Base-by-base conservation (phyloP, 192 early-diverging fungal species). In the Oehlia diaphana region DNA sequence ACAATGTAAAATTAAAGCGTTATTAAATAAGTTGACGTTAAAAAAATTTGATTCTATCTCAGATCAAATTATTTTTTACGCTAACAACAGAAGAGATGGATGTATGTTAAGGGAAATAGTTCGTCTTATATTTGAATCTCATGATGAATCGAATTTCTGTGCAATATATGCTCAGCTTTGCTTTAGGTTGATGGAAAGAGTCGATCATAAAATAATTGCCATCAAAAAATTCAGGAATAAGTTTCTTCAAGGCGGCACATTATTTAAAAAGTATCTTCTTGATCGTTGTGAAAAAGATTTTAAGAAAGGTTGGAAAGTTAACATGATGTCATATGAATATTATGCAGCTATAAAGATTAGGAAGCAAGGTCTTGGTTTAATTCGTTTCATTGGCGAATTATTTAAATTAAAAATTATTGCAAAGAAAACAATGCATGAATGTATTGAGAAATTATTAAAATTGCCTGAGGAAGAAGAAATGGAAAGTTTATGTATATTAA, bases 201-300 rank as follows among this genome's bases (percentile, higher is more conserved):
- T 91, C 76, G 83, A 87, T 66, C 67, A 58, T 9, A 87, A 93
- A 8, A 88, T 90, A 49, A 82, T 84, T 62, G 93, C 78, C 67
- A 90, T 91, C 67, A 91, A 91, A 65, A 81, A 83, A 19, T 82
- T 84, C 58, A 85, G 88, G 80, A 90, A 89, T 68, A 84, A 87
- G 53, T 78, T 74, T n/a, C 79, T 91, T 42, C 65, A 82, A 12
- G 91, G 92, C 76, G 89, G 88, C 26, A 87, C 84, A 78, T 85
- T 94, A 28, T 98, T 99, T 91, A 95, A 97, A 83, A 92, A 94
- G 68, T 92, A 95, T 65, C 87, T 99, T 71, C 86, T 99, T 53
- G 95, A 93, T 83, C 90, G 93, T 76, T 98, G 97, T 88, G 96
- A 99, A 85, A 91, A 92, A 76, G 98, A 96, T 81, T 99, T 98